Evolutionary conservation across 257 asterid species (phyloP).

Genomic region (Voacanga thouarsii): DNA sequence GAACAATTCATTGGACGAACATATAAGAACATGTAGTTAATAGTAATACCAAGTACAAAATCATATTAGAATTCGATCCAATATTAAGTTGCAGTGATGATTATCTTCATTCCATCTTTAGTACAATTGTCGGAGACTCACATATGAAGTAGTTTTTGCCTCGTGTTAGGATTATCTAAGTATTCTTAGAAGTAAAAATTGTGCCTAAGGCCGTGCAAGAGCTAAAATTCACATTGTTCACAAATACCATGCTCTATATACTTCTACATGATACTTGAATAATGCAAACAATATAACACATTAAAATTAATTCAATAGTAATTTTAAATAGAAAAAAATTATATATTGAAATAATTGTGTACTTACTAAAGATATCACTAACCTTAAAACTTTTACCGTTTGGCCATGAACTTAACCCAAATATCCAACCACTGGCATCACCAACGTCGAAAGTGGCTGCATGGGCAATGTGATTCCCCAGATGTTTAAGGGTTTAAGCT

Average conservation of each 20-base stretch:
- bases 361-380: slow-evolving; percentile 7
- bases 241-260: slow-evolving; percentile 39
- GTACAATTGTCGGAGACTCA: slow-evolving; percentile 18
- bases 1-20: no score
- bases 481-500: not conserved
- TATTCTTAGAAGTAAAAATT: slow-evolving; percentile 21
- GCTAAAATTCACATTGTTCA: slow-evolving; percentile 27
- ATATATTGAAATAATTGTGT: no score
- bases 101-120: slow-evolving; percentile 20
- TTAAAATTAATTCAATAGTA: no score
- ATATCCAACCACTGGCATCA: slow-evolving; percentile 31
- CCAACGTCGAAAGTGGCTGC: slow-evolving; percentile 33
- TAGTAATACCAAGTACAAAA: not conserved
- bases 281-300: slow-evolving; percentile 15
- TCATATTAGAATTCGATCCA: not conserved
- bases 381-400: slow-evolving; percentile 22
- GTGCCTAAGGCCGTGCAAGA: slow-evolving; percentile 25
- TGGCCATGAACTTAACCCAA: slow-evolving; percentile 31
- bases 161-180: slow-evolving; percentile 13
- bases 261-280: slow-evolving; percentile 32
- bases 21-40: no score
- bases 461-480: not conserved
- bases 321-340: no score
- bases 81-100: slow-evolving; percentile 16
- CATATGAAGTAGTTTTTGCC: slow-evolving; percentile 29